Percentiles rank a stretch among this genome's conserved stretches.
These are phyloP conservation scores for Kluyveromyces nonfermentans DNA, from an alignment of 805 yeast genomes.

Conservation along the genomic window DNA sequence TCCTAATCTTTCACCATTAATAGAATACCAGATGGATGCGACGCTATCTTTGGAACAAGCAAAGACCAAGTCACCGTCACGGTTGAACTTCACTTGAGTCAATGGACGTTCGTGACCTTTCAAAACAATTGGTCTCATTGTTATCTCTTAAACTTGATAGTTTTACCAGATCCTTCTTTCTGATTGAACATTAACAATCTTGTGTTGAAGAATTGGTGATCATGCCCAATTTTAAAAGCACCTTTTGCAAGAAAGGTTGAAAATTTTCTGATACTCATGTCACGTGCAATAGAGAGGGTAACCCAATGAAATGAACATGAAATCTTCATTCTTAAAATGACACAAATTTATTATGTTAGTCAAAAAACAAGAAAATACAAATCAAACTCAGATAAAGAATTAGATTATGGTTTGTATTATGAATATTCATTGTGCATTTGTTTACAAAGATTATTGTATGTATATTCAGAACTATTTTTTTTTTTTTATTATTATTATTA, in stretches of 20 bases:
- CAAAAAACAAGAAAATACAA: too few species aligned
- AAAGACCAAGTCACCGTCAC: slow-evolving; percentile 89
- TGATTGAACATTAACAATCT: too few species aligned
- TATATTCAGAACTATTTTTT: too few species aligned
- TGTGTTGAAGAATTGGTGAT: too few species aligned
- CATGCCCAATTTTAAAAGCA: background rate
- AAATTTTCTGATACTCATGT: background rate
- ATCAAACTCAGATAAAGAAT: too few species aligned
- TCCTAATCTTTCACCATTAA: slow-evolving; percentile 94
- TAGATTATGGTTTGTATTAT: too few species aligned
- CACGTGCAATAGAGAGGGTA: background rate
- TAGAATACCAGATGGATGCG: slow-evolving; percentile 88
- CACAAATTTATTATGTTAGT: too few species aligned
- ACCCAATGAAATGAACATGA: too few species aligned
- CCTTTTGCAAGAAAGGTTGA: background rate
- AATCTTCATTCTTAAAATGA: too few species aligned
- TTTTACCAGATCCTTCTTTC: background rate
- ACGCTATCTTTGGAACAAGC: slow-evolving; percentile 86
- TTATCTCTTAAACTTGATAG: background rate
- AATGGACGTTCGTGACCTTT: slow-evolving; percentile 97
- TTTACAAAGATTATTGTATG: too few species aligned
- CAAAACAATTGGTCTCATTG: slow-evolving; percentile 59
- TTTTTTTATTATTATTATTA: too few species aligned
- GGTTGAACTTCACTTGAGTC: slow-evolving; percentile 91
- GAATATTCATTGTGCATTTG: too few species aligned